phyloP scores from a whole-genome alignment of 352 stramenopile species.

The Phytophthora tentaculata region DNA sequence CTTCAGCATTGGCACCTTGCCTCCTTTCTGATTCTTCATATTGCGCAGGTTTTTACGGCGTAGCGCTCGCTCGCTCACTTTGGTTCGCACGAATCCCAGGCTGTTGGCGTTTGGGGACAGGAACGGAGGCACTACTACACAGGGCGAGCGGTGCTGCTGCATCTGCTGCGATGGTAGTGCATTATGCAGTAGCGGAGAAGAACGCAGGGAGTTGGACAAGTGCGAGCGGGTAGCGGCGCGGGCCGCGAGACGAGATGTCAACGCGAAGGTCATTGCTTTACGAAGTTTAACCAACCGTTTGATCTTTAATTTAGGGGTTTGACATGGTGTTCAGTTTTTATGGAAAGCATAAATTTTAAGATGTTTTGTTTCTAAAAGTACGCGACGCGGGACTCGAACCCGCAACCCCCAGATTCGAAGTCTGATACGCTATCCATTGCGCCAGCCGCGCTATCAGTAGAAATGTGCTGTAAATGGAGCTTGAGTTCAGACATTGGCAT shows the following conservation, averaged over 20 bases:
- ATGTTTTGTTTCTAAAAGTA: no score
- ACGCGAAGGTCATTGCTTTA: slow-evolving; percentile 9
- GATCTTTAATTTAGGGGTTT: no score
- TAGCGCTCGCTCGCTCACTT: slow-evolving; percentile 71
- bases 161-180: slow-evolving; percentile 3
- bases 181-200: slow-evolving; percentile 20
- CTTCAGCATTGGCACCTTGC: slow-evolving; percentile 71
- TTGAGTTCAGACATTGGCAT: no score
- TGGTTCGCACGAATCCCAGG: slow-evolving; percentile 55
- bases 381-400: no score
- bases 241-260: slow-evolving; percentile 14
- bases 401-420: no score
- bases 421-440: no score
- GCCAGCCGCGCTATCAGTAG: no score
- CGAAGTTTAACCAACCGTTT: no score
- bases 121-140: slow-evolving; percentile 26
- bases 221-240: slow-evolving; percentile 13
- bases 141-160: background rate
- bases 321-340: no score
- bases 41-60: slow-evolving; percentile 82
- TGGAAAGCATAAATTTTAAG: no score
- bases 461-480: no score
- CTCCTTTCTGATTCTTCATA: slow-evolving; percentile 65
- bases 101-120: slow-evolving; percentile 9
- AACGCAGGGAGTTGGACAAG: slow-evolving; percentile 1